Conservation (phyloP, 768 basidiomycete genomes). For the Harrya chromipes region DNA sequence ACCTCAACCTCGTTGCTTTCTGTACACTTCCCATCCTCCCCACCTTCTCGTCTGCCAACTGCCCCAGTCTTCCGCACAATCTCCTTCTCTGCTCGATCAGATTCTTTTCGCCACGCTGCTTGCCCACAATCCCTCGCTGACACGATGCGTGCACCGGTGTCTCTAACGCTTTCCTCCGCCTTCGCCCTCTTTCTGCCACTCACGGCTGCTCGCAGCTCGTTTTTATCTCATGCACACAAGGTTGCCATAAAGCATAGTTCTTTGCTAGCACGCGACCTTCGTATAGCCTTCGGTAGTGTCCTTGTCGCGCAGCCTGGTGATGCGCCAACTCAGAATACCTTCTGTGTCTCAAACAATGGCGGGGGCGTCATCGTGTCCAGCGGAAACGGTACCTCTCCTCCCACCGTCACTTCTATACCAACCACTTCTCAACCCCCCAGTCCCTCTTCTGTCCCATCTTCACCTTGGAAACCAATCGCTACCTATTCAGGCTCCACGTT, state of each 20-base stretch:
- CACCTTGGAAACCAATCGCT: constrained; percentile 58
- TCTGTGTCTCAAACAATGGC: constrained; percentile 31
- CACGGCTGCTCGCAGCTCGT: constrained; percentile 26
- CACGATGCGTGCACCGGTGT: constrained; percentile 27
- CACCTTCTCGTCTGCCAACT: not conserved
- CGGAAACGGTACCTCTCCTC: constrained; percentile 20
- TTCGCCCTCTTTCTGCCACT: constrained; percentile 24
- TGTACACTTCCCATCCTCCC: not conserved
- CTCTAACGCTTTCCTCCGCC: constrained; percentile 32
- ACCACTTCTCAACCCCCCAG: constrained; percentile 16
- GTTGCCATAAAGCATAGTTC: constrained; percentile 57
- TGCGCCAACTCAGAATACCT: constrained; percentile 30
- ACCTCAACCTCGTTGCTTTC: not conserved
- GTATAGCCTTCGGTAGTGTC: constrained; percentile 57
- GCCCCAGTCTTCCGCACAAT: not conserved
- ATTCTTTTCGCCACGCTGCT: not conserved
- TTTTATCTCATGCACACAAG: constrained; percentile 46
- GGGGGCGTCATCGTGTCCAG: constrained; percentile 19
- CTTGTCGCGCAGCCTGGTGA: constrained; percentile 42
- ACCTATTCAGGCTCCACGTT: constrained; percentile 66
- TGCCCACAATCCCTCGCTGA: constrained; percentile 2
- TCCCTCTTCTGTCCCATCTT: constrained; percentile 33
- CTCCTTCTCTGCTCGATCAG: constrained; percentile 1
- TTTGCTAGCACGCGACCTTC: constrained; percentile 64
- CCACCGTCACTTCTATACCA: constrained; percentile 24